Evolutionary conservation across 345 rosid species (phyloP).

Genomic region (Aethionema arabicum): DNA sequence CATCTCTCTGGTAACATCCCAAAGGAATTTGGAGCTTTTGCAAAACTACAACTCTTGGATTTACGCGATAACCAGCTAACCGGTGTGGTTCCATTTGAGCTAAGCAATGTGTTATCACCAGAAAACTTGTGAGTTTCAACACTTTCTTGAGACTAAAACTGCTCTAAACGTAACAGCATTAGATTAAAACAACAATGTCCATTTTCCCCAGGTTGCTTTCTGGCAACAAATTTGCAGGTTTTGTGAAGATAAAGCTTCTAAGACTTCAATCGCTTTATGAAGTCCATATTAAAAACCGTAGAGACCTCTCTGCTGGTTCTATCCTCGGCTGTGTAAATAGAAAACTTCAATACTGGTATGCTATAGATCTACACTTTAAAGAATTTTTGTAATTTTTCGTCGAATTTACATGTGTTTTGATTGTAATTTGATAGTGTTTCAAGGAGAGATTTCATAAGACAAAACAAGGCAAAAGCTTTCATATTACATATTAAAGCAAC

Average conservation of each 20-base stretch:
- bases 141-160: background rate
- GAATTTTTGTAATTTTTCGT: background rate
- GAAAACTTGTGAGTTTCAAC: conserved; percentile 66
- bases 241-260: conserved; percentile 45
- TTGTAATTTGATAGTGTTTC: conserved; percentile 46
- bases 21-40: conserved; percentile 57
- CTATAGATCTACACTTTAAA: background rate
- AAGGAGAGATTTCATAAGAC: conserved; percentile 45
- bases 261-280: conserved; percentile 54
- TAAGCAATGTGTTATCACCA: conserved; percentile 46
- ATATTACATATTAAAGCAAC: conserved; percentile 42
- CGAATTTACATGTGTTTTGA: background rate
- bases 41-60: conserved; percentile 60
- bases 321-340: conserved; percentile 42
- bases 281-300: conserved; percentile 55
- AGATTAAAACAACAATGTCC: too few species aligned
- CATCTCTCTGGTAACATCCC: conserved; percentile 65
- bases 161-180: too few species aligned
- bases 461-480: conserved; percentile 40
- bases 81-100: conserved; percentile 67
- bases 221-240: conserved; percentile 65
- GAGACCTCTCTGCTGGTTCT: conserved; percentile 31
- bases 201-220: conserved; percentile 58
- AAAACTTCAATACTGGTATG: conserved; percentile 71
- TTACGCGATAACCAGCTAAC: conserved; percentile 63